phyloP scores from a whole-genome alignment of 345 rosid species.

The Mallotus nudiflorus region DNA sequence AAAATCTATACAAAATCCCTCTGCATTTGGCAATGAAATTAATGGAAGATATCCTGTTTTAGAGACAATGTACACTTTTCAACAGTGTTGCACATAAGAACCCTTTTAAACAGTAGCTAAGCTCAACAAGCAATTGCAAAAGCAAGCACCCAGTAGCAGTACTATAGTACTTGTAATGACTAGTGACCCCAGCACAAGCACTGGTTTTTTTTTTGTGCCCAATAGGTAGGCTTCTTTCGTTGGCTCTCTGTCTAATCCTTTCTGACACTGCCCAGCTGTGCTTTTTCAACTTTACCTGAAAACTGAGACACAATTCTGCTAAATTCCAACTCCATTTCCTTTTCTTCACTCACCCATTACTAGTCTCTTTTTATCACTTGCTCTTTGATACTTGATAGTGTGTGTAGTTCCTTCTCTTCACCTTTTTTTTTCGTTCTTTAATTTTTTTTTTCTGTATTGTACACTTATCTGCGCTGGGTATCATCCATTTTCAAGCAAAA shows the following conservation, averaged over 20 bases:
- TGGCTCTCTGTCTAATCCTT: conserved; percentile 15
- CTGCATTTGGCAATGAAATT: conserved; percentile 24
- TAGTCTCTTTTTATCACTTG: conserved; percentile 9
- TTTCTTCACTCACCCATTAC: conserved; percentile 3
- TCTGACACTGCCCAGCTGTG: conserved; percentile 24
- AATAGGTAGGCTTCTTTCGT: background rate
- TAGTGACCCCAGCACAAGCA: background rate
- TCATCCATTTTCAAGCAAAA: conserved; percentile 3
- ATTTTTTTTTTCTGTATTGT: too few species aligned
- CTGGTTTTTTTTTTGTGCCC: conserved; percentile 1
- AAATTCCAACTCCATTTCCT: background rate
- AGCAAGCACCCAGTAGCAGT: too few species aligned
- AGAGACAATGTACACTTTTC: conserved; percentile 12
- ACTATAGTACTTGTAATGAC: too few species aligned
- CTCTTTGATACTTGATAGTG: background rate
- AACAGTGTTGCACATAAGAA: background rate
- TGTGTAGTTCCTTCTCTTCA: conserved; percentile 14
- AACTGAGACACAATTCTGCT: background rate
- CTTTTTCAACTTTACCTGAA: conserved; percentile 3
- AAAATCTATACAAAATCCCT: conserved; percentile 11
- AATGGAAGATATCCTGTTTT: conserved; percentile 11
- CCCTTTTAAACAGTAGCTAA: background rate
- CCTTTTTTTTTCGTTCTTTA: conserved; percentile 23
- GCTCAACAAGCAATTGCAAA: background rate
- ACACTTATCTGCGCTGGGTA: conserved; percentile 11